Evolutionary conservation across 768 basidiomycete species (phyloP), one percentile per base, ranked within the genome.

Genomic region (Tricholoma sp.): DNA sequence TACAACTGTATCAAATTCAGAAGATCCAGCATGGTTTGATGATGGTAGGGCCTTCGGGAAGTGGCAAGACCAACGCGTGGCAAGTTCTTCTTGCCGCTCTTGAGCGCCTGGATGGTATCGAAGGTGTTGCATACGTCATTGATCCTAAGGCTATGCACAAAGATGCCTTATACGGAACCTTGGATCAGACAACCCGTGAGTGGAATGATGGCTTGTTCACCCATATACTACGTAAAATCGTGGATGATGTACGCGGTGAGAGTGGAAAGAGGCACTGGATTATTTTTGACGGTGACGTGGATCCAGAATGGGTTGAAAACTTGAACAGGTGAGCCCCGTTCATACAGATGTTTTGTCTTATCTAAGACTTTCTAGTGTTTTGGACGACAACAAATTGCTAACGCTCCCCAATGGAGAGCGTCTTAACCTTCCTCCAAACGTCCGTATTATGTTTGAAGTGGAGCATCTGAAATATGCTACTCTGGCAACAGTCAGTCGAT

Each of bases 231-330:
- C 87, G 97, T 53, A 98, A 96, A 73, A 99, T 98, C 60, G 93
- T 98, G 51, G 97, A 99, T 66, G 94, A 98, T 67, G 96, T 98
- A 43, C 91, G 97, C 66, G 97, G 97, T 16, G 97, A 98, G 73
- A 97, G 93, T 69, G 81, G 84, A 16, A 98, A 96, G 75, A 78
- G 97, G 31, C 97, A 98, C 67, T 99, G 96, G 97, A 99, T 99
- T 64, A 90, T 99, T 58, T 99, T 99, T 61, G 97, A 99, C 67
- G 97, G 97, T 57, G 97, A 99, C 64, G 97, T 99, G 43, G 97
- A 99, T 78, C 97, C 96, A 0, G 97, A 99, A 73, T 98, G 97
- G 97, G 97, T 99, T 2, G 97, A 99, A 74, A 99, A 99, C 72
- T 73, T 99, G 73, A 99, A 99, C 74, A 98, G 95, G 97, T 91